A percentile compares a stretch with the other conserved stretches of the same genome.
These are phyloP conservation scores for Prunus mume DNA, from an alignment of 306 rosid species.

Conservation along the genomic window DNA sequence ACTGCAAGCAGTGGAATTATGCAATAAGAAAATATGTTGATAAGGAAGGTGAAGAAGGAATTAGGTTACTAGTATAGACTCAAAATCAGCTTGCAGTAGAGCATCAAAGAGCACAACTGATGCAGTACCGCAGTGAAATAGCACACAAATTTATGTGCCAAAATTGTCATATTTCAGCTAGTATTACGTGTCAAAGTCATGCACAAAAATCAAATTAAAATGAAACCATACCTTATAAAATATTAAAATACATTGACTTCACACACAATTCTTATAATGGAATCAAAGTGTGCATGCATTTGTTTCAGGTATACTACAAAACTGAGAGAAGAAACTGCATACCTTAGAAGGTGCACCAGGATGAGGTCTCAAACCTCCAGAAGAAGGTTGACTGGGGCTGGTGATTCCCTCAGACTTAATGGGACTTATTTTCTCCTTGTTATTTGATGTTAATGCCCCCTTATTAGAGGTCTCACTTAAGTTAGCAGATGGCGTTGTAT, in stretches of 20 bases:
- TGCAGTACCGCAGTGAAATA: background rate
- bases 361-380: conserved; percentile 28
- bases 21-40: background rate
- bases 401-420: conserved; percentile 32
- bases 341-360: conserved; percentile 58
- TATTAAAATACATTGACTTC: background rate
- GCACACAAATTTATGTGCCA: background rate
- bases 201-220: background rate
- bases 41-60: background rate
- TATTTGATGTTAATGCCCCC: conserved; percentile 19
- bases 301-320: background rate
- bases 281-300: background rate
- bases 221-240: background rate
- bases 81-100: background rate
- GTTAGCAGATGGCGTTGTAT: conserved; percentile 16
- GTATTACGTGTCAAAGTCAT: background rate
- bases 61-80: background rate
- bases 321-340: background rate
- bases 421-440: conserved; percentile 23
- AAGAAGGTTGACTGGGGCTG: conserved; percentile 19
- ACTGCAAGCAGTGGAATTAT: background rate
- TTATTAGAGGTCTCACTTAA: conserved; percentile 23
- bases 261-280: background rate
- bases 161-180: background rate
- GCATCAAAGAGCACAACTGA: background rate